A percentile compares a stretch with the other conserved stretches of the same genome.
Conservation (phyloP, 108 stramenopile genomes). For the Asterionellopsis glacialis region DNA sequence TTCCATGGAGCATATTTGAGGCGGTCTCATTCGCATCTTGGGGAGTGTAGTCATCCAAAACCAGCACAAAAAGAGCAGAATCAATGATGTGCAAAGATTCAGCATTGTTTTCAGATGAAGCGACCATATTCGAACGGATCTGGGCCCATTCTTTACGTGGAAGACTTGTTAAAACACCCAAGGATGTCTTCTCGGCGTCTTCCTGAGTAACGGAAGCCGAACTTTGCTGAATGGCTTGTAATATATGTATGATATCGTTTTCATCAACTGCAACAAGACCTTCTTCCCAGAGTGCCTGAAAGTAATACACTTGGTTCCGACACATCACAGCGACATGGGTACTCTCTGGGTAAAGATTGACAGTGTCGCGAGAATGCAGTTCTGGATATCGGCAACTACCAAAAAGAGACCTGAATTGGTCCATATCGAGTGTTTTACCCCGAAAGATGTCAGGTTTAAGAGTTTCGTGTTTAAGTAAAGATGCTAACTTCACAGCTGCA, state of each 20-base stretch:
- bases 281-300: constrained; percentile 67
- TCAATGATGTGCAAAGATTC: constrained; percentile 65
- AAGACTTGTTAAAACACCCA: constrained; percentile 80
- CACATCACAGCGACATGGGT: constrained; percentile 73
- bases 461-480: constrained; percentile 51
- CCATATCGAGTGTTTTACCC: constrained; percentile 82
- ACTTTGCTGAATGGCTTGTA: constrained; percentile 62
- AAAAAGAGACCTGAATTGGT: constrained; percentile 62
- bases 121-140: constrained; percentile 46
- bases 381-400: constrained; percentile 58
- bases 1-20: constrained; percentile 85
- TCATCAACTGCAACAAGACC: constrained; percentile 76
- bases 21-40: constrained; percentile 68
- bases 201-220: constrained; percentile 28
- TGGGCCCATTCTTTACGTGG: constrained; percentile 73
- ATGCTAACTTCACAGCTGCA: constrained; percentile 65
- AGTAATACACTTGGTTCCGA: constrained; percentile 71
- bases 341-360: constrained; percentile 50
- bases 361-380: constrained; percentile 39
- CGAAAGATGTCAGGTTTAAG: constrained; percentile 65
- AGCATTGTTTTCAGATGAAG: constrained; percentile 38
- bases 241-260: constrained; percentile 66
- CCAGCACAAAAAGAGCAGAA: constrained; percentile 79
- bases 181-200: constrained; percentile 26
- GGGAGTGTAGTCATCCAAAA: constrained; percentile 70